These are phyloP conservation scores for Fusarium sp. DNA, from an alignment of 2,329 filamentous ascomycete genomes.

Conservation along the genomic window DNA sequence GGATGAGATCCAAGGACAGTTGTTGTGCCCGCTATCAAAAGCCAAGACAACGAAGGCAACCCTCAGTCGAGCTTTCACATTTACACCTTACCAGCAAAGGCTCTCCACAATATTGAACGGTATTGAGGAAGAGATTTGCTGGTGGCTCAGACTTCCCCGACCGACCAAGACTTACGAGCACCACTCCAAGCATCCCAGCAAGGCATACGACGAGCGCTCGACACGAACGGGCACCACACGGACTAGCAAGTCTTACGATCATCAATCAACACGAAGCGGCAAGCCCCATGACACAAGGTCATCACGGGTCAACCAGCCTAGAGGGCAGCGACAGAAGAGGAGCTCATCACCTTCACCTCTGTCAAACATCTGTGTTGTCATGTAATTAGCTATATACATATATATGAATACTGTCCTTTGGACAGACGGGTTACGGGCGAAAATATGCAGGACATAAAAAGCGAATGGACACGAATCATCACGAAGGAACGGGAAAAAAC, in stretches of 20 bases:
- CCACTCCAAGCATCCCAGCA: slow-evolving; percentile 2
- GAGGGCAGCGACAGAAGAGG: slow-evolving; percentile 12
- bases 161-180: slow-evolving; percentile 17
- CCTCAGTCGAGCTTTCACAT: slow-evolving; percentile 24
- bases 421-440: slow-evolving; percentile 1
- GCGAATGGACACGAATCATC: not conserved
- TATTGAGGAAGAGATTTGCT: slow-evolving; percentile 34
- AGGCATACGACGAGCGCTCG: slow-evolving; percentile 8
- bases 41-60: slow-evolving; percentile 27
- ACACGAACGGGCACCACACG: not conserved
- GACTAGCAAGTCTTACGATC: slow-evolving; percentile 16
- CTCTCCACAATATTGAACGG: slow-evolving; percentile 22
- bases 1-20: slow-evolving; percentile 32
- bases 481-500: not conserved
- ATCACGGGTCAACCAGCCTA: slow-evolving; percentile 11
- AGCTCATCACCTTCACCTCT: slow-evolving; percentile 24
- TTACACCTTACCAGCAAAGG: slow-evolving; percentile 30
- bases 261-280: slow-evolving; percentile 11
- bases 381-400: slow-evolving; percentile 26
- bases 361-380: slow-evolving; percentile 26
- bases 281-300: slow-evolving; percentile 23
- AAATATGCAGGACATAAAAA: not conserved
- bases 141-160: slow-evolving; percentile 31
- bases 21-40: slow-evolving; percentile 31
- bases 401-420: not conserved